Conservation (phyloP, 148 eudicot species). For the Chenopodium quinoa region DNA sequence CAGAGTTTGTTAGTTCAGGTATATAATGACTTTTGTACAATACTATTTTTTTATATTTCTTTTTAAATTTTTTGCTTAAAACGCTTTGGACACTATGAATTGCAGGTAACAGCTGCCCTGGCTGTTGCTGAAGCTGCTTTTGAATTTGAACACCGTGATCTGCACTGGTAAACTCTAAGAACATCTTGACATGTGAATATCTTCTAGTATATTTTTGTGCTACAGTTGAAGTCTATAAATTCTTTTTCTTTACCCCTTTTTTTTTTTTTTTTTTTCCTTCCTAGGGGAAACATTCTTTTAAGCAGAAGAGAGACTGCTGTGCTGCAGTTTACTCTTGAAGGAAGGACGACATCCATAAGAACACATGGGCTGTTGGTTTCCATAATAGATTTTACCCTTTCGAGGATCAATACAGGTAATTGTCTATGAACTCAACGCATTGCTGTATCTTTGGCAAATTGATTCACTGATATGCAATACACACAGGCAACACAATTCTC, state of each 20-base stretch:
- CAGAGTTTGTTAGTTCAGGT: constrained; percentile 83
- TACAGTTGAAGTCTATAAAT: not conserved
- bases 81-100: constrained; percentile 17
- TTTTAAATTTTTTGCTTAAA: not conserved
- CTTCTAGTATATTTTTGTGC: constrained; percentile 6
- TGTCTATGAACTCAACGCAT: constrained; percentile 10
- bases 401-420: constrained; percentile 84
- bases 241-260: not conserved
- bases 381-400: constrained; percentile 91
- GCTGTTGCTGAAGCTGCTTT: constrained; percentile 95
- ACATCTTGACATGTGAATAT: not conserved
- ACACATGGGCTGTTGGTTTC: constrained; percentile 70
- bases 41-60: not conserved
- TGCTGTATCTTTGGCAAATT: constrained; percentile 12
- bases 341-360: constrained; percentile 45
- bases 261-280: not conserved
- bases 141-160: constrained; percentile 95
- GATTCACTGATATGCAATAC: constrained; percentile 5
- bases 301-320: constrained; percentile 57
- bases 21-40: not conserved
- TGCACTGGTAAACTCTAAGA: constrained; percentile 68
- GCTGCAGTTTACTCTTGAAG: constrained; percentile 64
- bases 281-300: constrained; percentile 89
- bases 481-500: constrained; percentile 76
- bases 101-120: constrained; percentile 78